Evolutionary conservation across 768 basidiomycete species (phyloP).

Genomic region (Suillus discolor): DNA sequence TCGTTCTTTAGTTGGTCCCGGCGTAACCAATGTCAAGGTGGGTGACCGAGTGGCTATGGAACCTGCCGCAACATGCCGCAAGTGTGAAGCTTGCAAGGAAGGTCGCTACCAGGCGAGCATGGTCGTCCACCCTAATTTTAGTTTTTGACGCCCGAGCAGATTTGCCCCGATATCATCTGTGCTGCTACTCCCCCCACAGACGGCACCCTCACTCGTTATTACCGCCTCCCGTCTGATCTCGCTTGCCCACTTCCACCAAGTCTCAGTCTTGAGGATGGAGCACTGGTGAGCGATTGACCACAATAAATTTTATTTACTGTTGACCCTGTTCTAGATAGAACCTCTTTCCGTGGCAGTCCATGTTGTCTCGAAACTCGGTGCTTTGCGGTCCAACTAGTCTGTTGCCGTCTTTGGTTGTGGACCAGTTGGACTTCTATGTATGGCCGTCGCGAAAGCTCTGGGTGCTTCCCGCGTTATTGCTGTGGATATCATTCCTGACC

Average conservation of each 20-base stretch:
- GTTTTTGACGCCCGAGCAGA: slow-evolving; percentile 39
- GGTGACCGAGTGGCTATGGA: slow-evolving; percentile 94
- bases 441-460: slow-evolving; percentile 95
- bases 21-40: slow-evolving; percentile 73
- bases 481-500: slow-evolving; percentile 72
- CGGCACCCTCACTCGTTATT: slow-evolving; percentile 87
- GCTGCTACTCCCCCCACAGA: slow-evolving; percentile 96
- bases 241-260: slow-evolving; percentile 82
- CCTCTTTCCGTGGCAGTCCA: slow-evolving; percentile 93
- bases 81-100: slow-evolving; percentile 81
- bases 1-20: slow-evolving; percentile 60
- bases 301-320: neutral
- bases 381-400: slow-evolving; percentile 70
- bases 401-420: slow-evolving; percentile 91
- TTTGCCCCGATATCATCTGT: slow-evolving; percentile 85
- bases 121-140: slow-evolving; percentile 3
- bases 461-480: slow-evolving; percentile 85
- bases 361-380: slow-evolving; percentile 77
- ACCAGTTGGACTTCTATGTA: slow-evolving; percentile 84
- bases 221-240: slow-evolving; percentile 83
- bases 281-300: slow-evolving; percentile 62
- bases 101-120: slow-evolving; percentile 76
- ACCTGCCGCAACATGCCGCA: slow-evolving; percentile 84
- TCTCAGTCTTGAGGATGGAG: slow-evolving; percentile 90
- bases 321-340: slow-evolving; percentile 65